Base-by-base conservation (phyloP, 163 green algal species). In the Chloromonas sp. region DNA sequence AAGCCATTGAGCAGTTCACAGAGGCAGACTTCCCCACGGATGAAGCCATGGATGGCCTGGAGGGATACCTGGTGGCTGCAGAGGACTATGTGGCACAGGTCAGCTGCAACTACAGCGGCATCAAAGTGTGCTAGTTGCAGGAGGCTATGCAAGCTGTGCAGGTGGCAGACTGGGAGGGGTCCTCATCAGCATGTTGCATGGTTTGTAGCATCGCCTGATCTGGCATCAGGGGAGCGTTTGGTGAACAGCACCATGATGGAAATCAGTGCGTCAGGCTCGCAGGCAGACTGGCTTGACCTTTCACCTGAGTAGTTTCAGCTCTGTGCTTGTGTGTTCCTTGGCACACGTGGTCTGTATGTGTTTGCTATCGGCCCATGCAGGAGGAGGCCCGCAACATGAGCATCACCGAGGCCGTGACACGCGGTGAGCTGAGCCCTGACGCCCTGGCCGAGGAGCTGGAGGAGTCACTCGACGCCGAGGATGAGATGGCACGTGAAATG, bases 401-500 rank as follows among this genome's bases (percentile, higher is more conserved):
- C 5, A 82, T 85, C 71, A 60, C 71, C 14, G 71, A 57, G 2
- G 77, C 60, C 13, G 82, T 85, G 60, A 74, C 71, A 61, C 60
- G 70, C 60, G 85, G 85, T 36, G 83, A 88, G 87, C 85, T 89
- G 81, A 60, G 83, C 60, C 58, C 87, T 36, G 87, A 91, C 60
- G 83, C 81, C 14, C 81, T 91, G 79, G 87, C 87, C 3, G 84
- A 90, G 61, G 87, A 89, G 66, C 61, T 87, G 61, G 87, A 84
- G 77, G 85, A 85, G 15, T 78, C 83, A 5, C 77, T 60, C 61
- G 87, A 91, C 58, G 87, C 87, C 1, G 71, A 78, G 59, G 78
- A 60, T 58, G 85, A 89, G 15, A 82, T 88, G 81, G 86, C 85
- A 84, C 66, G 66, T 11, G 66, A 74, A 11, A 15, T 74, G 5